These are phyloP conservation scores for Salix koriyanagi DNA, from an alignment of 345 rosid genomes.

Conservation along the genomic window DNA sequence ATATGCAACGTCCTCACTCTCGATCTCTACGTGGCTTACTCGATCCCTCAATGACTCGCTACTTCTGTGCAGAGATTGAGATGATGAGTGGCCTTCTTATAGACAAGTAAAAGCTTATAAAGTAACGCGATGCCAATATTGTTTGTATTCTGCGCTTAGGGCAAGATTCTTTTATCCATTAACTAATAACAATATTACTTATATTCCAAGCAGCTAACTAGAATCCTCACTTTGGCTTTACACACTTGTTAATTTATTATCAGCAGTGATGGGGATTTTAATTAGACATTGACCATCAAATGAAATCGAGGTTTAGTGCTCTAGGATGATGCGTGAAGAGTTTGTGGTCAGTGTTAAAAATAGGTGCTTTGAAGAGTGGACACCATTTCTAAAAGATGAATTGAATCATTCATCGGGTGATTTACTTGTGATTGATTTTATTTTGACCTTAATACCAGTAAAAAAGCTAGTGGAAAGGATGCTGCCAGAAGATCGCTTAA, in stretches of 20 bases:
- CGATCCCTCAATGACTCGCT: background rate
- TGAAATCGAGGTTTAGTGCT: constrained; percentile 38
- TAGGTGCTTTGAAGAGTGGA: constrained; percentile 35
- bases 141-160: constrained; percentile 8
- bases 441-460: background rate
- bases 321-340: constrained; percentile 16
- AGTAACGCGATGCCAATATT: background rate
- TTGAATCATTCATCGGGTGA: background rate
- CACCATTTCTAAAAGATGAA: constrained; percentile 17
- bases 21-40: background rate
- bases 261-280: constrained; percentile 35
- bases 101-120: constrained; percentile 13
- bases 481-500: background rate
- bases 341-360: background rate
- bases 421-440: background rate
- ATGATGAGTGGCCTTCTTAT: constrained; percentile 33
- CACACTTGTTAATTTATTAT: background rate
- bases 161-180: constrained; percentile 32
- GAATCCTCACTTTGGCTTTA: constrained; percentile 15
- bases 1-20: background rate
- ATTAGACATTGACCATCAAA: constrained; percentile 31
- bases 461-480: background rate
- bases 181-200: background rate
- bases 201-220: constrained; percentile 16
- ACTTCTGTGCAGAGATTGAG: background rate